A percentile compares a stretch with the other conserved stretches of the same genome.
Conservation (phyloP, 331 rosid species). For the Acacia concinna region DNA sequence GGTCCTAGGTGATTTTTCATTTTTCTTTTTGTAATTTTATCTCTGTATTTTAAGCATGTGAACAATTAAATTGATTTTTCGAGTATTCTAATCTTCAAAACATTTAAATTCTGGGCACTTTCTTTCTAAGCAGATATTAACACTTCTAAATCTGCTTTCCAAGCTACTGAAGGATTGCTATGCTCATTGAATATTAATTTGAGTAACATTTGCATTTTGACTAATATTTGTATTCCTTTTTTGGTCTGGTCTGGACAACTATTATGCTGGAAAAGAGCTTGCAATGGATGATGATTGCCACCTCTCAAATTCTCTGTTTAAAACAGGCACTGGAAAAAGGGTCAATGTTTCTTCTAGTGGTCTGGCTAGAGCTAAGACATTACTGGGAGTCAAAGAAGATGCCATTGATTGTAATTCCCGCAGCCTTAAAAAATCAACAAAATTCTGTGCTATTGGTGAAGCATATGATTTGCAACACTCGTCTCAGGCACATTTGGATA, state of each 20-base stretch:
- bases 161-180: background rate
- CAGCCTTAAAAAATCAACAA: constrained; percentile 29
- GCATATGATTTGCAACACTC: constrained; percentile 7
- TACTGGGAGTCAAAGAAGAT: constrained; percentile 57
- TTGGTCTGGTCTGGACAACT: constrained; percentile 6
- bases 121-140: background rate
- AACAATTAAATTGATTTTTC: background rate
- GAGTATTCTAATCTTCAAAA: background rate
- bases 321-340: constrained; percentile 73
- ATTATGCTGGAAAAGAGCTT: constrained; percentile 47
- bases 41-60: background rate
- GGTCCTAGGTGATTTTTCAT: background rate
- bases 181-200: background rate
- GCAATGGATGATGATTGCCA: constrained; percentile 29
- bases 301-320: constrained; percentile 69
- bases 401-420: constrained; percentile 31
- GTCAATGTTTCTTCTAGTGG: constrained; percentile 68
- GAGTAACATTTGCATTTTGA: background rate
- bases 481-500: constrained; percentile 26
- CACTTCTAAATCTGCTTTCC: background rate
- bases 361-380: constrained; percentile 64
- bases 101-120: background rate
- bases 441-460: constrained; percentile 16
- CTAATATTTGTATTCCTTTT: background rate
- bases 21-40: background rate